phyloP scores from a whole-genome alignment of 2,329 filamentous ascomycete genomes.

The Apiospora sp. region DNA sequence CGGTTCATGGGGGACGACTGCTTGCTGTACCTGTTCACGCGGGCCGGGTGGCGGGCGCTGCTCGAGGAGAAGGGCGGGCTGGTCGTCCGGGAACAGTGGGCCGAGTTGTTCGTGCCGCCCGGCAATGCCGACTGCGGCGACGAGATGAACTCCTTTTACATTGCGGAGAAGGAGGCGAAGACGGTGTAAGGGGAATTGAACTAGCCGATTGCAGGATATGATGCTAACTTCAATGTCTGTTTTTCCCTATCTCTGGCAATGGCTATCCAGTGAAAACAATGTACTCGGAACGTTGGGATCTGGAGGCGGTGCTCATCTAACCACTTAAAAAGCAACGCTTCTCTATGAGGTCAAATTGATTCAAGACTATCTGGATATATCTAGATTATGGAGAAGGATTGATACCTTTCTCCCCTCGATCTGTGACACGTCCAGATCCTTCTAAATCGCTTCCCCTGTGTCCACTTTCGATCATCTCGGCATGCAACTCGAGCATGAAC shows the following conservation, averaged over 20 bases:
- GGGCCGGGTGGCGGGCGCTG: conserved; percentile 18
- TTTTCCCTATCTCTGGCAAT: no score
- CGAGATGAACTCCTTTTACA: neutral
- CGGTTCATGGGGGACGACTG: conserved; percentile 18
- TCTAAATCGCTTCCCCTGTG: neutral
- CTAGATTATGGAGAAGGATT: neutral
- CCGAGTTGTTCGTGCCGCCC: neutral
- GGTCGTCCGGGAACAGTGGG: conserved; percentile 3
- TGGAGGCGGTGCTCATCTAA: neutral
- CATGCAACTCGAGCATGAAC: conserved; percentile 38
- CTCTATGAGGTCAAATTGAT: neutral
- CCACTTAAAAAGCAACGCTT: no score
- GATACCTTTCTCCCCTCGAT: neutral
- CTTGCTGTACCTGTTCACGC: conserved; percentile 4
- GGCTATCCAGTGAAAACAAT: no score
- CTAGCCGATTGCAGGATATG: neutral
- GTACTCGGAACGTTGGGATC: no score
- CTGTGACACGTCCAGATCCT: neutral
- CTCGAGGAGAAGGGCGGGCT: conserved; percentile 2
- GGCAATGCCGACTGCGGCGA: neutral
- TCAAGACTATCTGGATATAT: no score
- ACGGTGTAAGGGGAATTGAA: neutral
- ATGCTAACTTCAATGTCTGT: no score
- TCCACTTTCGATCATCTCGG: conserved; percentile 26
- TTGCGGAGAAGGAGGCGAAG: neutral